A percentile compares a stretch with the other conserved stretches of the same genome.
These are phyloP conservation scores for Ricinus communis DNA, from an alignment of 345 rosid species.

Conservation along the genomic window DNA sequence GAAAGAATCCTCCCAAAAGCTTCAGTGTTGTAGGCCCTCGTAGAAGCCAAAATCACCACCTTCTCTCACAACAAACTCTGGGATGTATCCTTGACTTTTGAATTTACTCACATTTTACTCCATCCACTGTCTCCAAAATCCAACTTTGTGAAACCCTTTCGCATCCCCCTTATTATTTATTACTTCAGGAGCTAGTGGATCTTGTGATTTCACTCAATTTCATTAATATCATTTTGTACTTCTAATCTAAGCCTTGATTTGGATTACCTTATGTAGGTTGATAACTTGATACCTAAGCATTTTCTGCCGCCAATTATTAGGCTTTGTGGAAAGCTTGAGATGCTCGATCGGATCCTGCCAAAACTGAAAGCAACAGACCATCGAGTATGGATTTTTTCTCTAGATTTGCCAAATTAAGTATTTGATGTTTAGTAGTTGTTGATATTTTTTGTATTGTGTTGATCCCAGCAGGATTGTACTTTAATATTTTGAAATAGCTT, in stretches of 20 bases:
- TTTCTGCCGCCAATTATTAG: conserved; percentile 78
- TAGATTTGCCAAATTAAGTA: neutral
- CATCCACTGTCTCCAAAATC: neutral
- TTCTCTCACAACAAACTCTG: no score
- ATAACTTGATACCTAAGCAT: conserved; percentile 67
- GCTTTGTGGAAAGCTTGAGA: conserved; percentile 96
- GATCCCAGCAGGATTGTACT: neutral
- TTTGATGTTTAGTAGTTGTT: neutral
- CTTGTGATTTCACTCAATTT: neutral
- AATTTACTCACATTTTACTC: no score
- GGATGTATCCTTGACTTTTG: no score
- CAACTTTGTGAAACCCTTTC: conserved; percentile 3
- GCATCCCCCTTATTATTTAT: neutral
- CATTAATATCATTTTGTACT: conserved; percentile 1
- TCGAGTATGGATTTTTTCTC: conserved; percentile 55
- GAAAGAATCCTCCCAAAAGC: no score
- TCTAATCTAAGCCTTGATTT: conserved; percentile 8
- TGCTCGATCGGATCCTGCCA: conserved; percentile 86
- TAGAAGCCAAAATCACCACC: no score
- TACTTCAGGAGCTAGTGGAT: conserved; percentile 4
- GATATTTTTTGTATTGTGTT: conserved; percentile 1
- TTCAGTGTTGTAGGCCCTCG: no score
- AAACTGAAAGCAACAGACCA: conserved; percentile 91
- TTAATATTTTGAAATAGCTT: neutral
- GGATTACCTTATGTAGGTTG: conserved; percentile 53